Percentiles rank a stretch among this genome's conserved stretches.
phyloP scores from a whole-genome alignment of 2,329 filamentous ascomycete species.

The Aspergillus hortae region DNA sequence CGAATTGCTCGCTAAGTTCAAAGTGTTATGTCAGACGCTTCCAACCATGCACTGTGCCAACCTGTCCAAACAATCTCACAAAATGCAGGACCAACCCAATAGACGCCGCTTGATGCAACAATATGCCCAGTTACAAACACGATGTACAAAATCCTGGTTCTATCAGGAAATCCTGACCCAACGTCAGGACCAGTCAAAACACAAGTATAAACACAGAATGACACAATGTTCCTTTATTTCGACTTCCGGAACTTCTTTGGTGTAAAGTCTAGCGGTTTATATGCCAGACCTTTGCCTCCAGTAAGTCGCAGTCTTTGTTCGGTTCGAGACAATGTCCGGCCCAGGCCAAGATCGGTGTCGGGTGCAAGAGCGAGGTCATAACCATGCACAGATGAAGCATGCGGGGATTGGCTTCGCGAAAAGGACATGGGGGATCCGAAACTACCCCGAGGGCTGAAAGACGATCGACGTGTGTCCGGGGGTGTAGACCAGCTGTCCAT shows the following conservation, averaged over 20 bases:
- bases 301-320: conserved; percentile 42
- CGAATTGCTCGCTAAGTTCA: not conserved
- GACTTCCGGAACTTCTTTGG: conserved; percentile 16
- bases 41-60: not conserved
- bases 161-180: not conserved
- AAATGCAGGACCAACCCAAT: not conserved
- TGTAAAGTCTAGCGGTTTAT: conserved; percentile 35
- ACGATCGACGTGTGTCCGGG: conserved; percentile 22
- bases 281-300: conserved; percentile 42
- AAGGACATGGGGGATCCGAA: conserved; percentile 20
- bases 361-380: conserved; percentile 41
- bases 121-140: no score
- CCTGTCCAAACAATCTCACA: not conserved
- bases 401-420: conserved; percentile 28
- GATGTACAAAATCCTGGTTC: no score
- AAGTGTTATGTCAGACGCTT: not conserved
- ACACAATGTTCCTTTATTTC: conserved; percentile 4
- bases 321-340: conserved; percentile 40
- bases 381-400: conserved; percentile 30
- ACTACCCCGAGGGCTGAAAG: conserved; percentile 26
- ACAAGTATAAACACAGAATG: not conserved
- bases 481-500: conserved; percentile 23
- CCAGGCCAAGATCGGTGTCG: conserved; percentile 34
- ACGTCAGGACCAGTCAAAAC: not conserved
- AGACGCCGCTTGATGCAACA: not conserved